phyloP scores from a whole-genome alignment of 2,329 filamentous ascomycete genomes.

The Coleophoma crateriformis region DNA sequence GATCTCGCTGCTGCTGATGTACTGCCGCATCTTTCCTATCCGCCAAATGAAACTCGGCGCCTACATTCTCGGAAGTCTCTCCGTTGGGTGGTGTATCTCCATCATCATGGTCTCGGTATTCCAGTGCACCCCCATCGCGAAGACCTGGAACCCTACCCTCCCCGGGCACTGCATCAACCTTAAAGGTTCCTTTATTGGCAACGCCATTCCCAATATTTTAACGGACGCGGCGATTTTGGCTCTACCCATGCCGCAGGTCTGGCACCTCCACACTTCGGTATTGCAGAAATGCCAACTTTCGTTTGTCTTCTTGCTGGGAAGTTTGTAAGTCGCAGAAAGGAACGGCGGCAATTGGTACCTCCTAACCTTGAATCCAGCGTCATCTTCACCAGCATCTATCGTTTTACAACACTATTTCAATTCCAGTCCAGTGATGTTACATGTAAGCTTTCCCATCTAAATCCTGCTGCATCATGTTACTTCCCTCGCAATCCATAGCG shows the following conservation, averaged over 20 bases:
- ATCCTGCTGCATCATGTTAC: too few relatives aligned
- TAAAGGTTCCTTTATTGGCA: constrained; percentile 35
- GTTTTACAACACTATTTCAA: constrained; percentile 3
- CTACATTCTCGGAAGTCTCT: constrained; percentile 20
- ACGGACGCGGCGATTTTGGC: constrained; percentile 31
- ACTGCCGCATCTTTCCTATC: constrained; percentile 26
- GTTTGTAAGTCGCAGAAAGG: constrained; percentile 26
- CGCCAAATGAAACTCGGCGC: constrained; percentile 10
- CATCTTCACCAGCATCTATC: constrained; percentile 4
- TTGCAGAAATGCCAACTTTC: constrained; percentile 14
- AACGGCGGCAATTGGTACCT: too few relatives aligned
- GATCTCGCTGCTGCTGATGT: constrained; percentile 28
- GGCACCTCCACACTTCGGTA: constrained; percentile 22
- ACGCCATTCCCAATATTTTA: constrained; percentile 35
- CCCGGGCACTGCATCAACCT: constrained; percentile 34
- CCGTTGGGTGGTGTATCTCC: constrained; percentile 23
- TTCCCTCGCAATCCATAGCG: too few relatives aligned
- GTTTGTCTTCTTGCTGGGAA: constrained; percentile 26
- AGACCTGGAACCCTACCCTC: constrained; percentile 28
- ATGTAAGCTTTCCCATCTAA: background rate
- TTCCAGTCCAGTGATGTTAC: background rate
- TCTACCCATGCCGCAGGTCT: constrained; percentile 26
- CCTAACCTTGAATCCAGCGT: background rate
- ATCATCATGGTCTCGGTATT: constrained; percentile 30
- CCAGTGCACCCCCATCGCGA: constrained; percentile 33